Percentiles rank a stretch among this genome's conserved stretches.
Conservation (phyloP, 2,329 filamentous ascomycete genomes). For the Orbilia oligospora region DNA sequence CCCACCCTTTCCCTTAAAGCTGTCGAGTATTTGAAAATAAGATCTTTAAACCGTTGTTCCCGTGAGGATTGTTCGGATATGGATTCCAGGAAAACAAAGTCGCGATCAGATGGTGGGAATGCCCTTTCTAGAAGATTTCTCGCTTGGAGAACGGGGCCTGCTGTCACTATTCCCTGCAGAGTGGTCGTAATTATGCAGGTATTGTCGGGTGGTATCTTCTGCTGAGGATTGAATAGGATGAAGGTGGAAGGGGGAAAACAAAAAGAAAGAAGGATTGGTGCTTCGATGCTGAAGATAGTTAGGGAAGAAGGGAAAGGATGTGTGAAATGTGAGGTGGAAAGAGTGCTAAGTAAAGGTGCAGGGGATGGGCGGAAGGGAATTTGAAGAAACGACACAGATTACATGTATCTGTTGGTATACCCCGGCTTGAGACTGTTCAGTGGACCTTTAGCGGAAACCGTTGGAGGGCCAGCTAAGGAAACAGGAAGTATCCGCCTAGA, state of each 20-base stretch:
- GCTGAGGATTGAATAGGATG: conserved; percentile 15
- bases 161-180: conserved; percentile 39
- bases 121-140: conserved; percentile 50
- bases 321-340: conserved; percentile 39
- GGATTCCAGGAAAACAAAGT: conserved; percentile 42
- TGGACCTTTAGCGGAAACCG: conserved; percentile 59
- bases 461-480: conserved; percentile 50
- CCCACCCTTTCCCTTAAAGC: conserved; percentile 55
- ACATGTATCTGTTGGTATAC: conserved; percentile 54
- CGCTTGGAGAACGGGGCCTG: conserved; percentile 52
- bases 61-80: conserved; percentile 30
- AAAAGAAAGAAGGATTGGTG: conserved; percentile 7
- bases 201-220: conserved; percentile 2
- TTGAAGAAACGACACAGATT: conserved; percentile 53
- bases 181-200: conserved; percentile 33
- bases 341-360: conserved; percentile 53
- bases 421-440: conserved; percentile 58
- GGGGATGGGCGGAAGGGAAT: conserved; percentile 55
- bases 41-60: conserved; percentile 47
- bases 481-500: conserved; percentile 43
- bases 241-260: not conserved
- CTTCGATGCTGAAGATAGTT: conserved; percentile 42
- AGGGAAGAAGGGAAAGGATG: conserved; percentile 30
- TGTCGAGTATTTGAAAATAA: conserved; percentile 39
- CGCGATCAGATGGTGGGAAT: conserved; percentile 57